Evolutionary conservation across 1,284 basidiomycete species (phyloP).

Genomic region (Cystobasidiaceae sp.): DNA sequence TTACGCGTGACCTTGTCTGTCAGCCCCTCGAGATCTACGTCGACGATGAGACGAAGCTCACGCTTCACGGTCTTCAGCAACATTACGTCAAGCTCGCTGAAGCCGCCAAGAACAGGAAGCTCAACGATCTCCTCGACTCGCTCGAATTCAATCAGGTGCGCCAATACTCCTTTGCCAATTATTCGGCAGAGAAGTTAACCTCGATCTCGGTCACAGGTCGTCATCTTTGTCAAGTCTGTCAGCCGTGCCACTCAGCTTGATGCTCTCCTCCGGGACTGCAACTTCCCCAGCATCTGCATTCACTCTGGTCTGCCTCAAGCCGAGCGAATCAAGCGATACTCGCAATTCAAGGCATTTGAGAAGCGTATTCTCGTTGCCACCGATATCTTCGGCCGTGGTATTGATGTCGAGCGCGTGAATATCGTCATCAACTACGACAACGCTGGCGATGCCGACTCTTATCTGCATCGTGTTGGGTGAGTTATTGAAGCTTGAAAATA

Average conservation of each 20-base stretch:
- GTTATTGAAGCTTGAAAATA: too few relatives aligned
- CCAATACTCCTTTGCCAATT: constrained; percentile 1
- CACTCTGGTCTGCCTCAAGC: constrained; percentile 92
- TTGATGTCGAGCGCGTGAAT: constrained; percentile 96
- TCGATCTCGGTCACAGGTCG: constrained; percentile 66
- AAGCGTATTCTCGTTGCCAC: constrained; percentile 91
- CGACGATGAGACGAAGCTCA: constrained; percentile 98
- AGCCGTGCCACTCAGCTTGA: constrained; percentile 94
- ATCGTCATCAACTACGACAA: constrained; percentile 62
- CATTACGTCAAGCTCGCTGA: constrained; percentile 98
- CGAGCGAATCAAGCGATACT: constrained; percentile 96
- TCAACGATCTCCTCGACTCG: constrained; percentile 92
- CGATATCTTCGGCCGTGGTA: constrained; percentile 94
- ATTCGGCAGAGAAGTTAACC: too few relatives aligned
- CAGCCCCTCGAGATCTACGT: constrained; percentile 99
- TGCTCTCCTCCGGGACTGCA: constrained; percentile 91
- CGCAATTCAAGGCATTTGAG: constrained; percentile 98
- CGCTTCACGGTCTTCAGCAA: constrained; percentile 96
- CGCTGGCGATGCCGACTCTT: constrained; percentile 93
- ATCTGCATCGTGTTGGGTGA: constrained; percentile 97
- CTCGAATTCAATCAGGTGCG: constrained; percentile 96
- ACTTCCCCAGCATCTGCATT: constrained; percentile 97
- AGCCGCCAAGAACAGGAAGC: constrained; percentile 90
- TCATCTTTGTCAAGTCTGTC: constrained; percentile 98
- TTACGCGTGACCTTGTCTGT: neutral